Evolutionary conservation across 257 asterid genomes (phyloP), one percentile per base, ranked within the genome.

Genomic region (Nicotiana attenuata): DNA sequence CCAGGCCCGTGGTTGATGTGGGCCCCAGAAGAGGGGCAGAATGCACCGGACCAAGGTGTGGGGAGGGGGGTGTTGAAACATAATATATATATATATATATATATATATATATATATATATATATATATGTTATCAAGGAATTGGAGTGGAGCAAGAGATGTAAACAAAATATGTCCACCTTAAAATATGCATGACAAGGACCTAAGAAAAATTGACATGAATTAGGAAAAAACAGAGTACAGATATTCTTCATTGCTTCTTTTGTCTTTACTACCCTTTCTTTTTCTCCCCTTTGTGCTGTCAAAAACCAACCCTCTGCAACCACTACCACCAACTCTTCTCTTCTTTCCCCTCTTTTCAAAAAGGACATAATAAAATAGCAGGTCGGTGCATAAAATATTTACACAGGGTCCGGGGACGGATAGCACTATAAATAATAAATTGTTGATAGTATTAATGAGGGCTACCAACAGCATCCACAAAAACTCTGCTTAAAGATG

Each of bases 401-500:
- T 31, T 31, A 31, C 0, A 5, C 33, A 31, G 5, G 33, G 4
- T 3, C 4, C 33, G 5, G 5, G 33, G 4, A 31, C 5, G 33
- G 0, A 3, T 5, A 4, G 4, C 5, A 31, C 5, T 0, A 31
- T 31, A 31, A 31, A 0, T 31, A 31, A 31, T 31, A 31, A 31
- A 31, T 35, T 35, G 8, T 35, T 1, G 7, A 35, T 35, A 5
- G 7, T 33, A 33, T 83, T 26, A 91, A 76, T 80, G 90, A 55
- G 93, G 93, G 86, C 88, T 91, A 31, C 85, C 90, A 77, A 86
- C 83, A 29, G 87, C 87, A 78, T 88, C 92, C 56, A 90, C 89
- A 76, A 89, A 90, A 59, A 88, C 93, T 80, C 92, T 90, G 89
- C 77, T 81, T 80, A 88, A 35, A 14, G 91, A 84, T 53, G 92